Evolutionary conservation across 257 asterid genomes (phyloP), one percentile per base, ranked within the genome.

Genomic region (Solanum sejunctum): DNA sequence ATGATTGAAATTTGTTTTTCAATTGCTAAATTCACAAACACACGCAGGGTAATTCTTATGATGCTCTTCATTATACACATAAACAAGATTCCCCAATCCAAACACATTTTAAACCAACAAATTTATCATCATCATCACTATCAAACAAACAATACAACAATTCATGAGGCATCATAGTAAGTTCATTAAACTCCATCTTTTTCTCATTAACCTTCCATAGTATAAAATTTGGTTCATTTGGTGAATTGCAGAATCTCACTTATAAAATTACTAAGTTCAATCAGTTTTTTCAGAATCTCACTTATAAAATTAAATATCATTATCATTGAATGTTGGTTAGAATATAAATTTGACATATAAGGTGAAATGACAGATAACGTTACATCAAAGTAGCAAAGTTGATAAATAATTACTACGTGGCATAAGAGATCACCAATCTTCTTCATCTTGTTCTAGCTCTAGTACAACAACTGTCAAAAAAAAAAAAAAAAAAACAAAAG

Each of bases 391-490:
- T 73, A 73, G 18, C 6, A 72, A 72, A 45, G 32, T 73, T 73
- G 57, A 75, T 75, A 4, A 51, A 51, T n/a, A 75, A 75, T 75
- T 8, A 77, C 45, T 51, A 51, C 63, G 61, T 77, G 82, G 45
- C 63, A 77, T 10, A 4, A 23, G 23, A 49, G 45, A 51, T 45
- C 23, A 77, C 82, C 82, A 23, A 84, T 57, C 11, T 82, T 85
- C 89, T 80, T 91, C 93, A 92, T 94, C 43, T 64, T 12, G 52
- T 8, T 47, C 98, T 26, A 64, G 58, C 81, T 72, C 81, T 60
- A 94, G 92, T 86, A 94, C 98, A 78, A 94, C 97, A 88, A 91
- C 98, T 94, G 93, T 85, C 82, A 28, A 28, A 28, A 28, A 28
- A 28, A 28, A 28, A 0, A 2, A 28, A 28, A 28, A 28, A 28